A percentile compares a stretch with the other conserved stretches of the same genome.
These are phyloP conservation scores for Eimeria sp. DNA, from an alignment of 169 alveolate genomes.

Conservation along the genomic window DNA sequence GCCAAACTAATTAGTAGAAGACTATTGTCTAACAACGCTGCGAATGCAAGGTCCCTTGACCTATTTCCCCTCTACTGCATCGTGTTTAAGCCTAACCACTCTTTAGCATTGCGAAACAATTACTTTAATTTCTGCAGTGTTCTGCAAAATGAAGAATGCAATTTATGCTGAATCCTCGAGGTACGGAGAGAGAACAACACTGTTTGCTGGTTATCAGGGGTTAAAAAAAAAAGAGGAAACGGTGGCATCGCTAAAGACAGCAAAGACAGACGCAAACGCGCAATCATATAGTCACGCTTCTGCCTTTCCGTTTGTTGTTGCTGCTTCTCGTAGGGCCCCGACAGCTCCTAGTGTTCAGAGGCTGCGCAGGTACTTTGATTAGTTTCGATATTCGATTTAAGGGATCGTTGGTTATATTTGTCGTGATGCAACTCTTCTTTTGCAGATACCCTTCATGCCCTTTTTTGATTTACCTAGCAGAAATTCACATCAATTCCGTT, in stretches of 20 bases:
- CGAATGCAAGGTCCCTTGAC: neutral
- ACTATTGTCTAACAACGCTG: neutral
- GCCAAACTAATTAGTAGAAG: neutral
- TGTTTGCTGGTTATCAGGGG: neutral
- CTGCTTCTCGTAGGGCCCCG: constrained; percentile 29
- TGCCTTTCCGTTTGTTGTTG: constrained; percentile 14
- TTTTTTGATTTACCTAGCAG: no score
- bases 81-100: neutral
- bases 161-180: neutral
- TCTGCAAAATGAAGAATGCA: neutral
- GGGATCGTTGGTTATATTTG: neutral
- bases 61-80: no score
- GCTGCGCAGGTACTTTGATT: constrained; percentile 10
- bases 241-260: no score
- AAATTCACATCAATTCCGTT: no score
- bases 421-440: no score
- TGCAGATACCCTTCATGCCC: no score
- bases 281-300: neutral
- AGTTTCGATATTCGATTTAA: neutral
- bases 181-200: neutral
- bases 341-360: neutral
- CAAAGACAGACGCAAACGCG: no score
- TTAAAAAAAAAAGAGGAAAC: no score
- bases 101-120: neutral
- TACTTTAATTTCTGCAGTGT: neutral